phyloP scores from a whole-genome alignment of 2,329 filamentous ascomycete genomes.

The Penicillium sp. region DNA sequence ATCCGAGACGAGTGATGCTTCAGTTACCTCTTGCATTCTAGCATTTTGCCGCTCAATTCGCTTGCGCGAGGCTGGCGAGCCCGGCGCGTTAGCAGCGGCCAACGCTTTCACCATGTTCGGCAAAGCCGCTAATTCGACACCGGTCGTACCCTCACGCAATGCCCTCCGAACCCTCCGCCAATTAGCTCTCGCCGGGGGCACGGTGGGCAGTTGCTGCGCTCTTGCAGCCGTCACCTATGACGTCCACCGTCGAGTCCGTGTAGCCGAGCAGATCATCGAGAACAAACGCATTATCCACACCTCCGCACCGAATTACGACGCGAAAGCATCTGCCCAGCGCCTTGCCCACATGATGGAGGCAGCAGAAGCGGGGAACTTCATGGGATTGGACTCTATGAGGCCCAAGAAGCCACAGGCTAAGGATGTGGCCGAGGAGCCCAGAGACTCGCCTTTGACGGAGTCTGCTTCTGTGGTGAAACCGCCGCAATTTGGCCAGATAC shows the following conservation, averaged over 20 bases:
- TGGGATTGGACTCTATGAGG: slow-evolving; percentile 39
- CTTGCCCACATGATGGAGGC: slow-evolving; percentile 45
- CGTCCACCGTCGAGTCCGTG: slow-evolving; percentile 38
- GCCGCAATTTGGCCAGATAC: neutral
- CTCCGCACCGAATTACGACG: slow-evolving; percentile 43
- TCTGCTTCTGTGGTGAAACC: neutral
- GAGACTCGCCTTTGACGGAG: neutral
- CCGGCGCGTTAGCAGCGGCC: slow-evolving; percentile 27
- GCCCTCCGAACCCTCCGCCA: slow-evolving; percentile 42
- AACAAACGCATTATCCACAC: slow-evolving; percentile 44
- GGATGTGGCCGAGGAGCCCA: slow-evolving; percentile 2
- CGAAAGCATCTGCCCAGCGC: slow-evolving; percentile 36
- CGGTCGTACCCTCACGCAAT: slow-evolving; percentile 45
- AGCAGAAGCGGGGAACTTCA: slow-evolving; percentile 45
- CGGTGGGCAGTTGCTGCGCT: slow-evolving; percentile 42
- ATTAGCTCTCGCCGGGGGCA: slow-evolving; percentile 36
- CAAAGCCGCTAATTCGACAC: slow-evolving; percentile 28
- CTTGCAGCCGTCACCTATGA: slow-evolving; percentile 45
- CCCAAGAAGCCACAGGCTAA: slow-evolving; percentile 19
- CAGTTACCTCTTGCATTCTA: neutral
- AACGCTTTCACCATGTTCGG: slow-evolving; percentile 31
- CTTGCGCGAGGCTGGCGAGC: slow-evolving; percentile 21
- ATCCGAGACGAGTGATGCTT: neutral
- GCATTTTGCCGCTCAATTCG: neutral
- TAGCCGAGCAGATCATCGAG: slow-evolving; percentile 45